These are phyloP conservation scores for Odontarrhena argentea DNA, from an alignment of 345 rosid species.

Conservation along the genomic window DNA sequence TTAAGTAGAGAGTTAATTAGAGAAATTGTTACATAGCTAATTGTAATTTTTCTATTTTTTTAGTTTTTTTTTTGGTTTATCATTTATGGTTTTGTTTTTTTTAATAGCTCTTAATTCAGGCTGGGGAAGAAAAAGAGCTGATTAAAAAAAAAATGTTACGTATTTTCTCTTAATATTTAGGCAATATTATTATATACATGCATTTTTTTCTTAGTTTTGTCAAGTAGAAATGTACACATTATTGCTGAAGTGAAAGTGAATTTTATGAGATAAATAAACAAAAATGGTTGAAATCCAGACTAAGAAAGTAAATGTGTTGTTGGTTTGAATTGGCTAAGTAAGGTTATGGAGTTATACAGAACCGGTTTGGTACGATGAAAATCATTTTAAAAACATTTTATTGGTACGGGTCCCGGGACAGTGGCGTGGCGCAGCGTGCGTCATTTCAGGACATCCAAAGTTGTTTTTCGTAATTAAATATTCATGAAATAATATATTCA, in stretches of 20 bases:
- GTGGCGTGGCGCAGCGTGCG: conserved; percentile 1
- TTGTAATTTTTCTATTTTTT: conserved; percentile 25
- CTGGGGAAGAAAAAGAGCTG: conserved; percentile 26
- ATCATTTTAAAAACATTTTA: background rate
- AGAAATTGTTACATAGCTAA: conserved; percentile 38
- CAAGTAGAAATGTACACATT: background rate
- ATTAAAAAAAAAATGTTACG: background rate
- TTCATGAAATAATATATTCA: background rate
- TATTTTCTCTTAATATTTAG: background rate
- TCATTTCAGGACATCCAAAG: background rate
- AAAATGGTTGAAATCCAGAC: background rate
- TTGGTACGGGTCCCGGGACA: background rate
- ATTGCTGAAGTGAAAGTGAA: background rate
- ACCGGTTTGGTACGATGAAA: background rate
- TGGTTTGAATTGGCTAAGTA: conserved; percentile 8
- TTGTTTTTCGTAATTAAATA: background rate
- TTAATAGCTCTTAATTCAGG: conserved; percentile 21
- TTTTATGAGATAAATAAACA: background rate
- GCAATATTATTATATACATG: background rate
- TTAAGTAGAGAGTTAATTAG: conserved; percentile 2
- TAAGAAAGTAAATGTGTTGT: background rate
- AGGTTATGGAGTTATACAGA: background rate
- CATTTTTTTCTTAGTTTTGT: background rate
- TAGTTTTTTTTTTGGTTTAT: background rate
- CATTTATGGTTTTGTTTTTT: background rate